These are phyloP conservation scores for Rhinocladiella mackenziei DNA, from an alignment of 2,329 filamentous ascomycete species.

Conservation along the genomic window DNA sequence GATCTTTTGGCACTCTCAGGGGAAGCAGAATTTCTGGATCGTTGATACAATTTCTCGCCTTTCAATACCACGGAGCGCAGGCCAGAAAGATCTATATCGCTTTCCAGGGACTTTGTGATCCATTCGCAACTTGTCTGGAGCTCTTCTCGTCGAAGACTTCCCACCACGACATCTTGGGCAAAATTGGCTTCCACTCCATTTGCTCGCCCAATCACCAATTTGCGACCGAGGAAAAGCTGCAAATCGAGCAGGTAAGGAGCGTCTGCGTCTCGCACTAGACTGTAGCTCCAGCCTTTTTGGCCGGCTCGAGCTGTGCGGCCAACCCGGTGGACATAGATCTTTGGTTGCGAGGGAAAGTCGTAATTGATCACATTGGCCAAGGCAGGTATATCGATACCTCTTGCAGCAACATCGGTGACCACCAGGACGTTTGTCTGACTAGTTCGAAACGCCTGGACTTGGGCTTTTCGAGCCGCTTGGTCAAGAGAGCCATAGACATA, in stretches of 20 bases:
- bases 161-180: conserved; percentile 78
- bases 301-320: conserved; percentile 94
- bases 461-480: conserved; percentile 84
- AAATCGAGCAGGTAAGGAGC: conserved; percentile 88
- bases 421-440: conserved; percentile 87
- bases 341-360: conserved; percentile 93
- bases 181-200: conserved; percentile 61
- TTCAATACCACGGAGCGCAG: conserved; percentile 74
- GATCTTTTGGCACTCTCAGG: conserved; percentile 83
- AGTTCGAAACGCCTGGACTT: conserved; percentile 82
- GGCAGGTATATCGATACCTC: conserved; percentile 96
- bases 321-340: conserved; percentile 94
- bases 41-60: conserved; percentile 88
- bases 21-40: conserved; percentile 85
- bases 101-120: conserved; percentile 71
- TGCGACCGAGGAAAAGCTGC: conserved; percentile 88
- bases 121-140: conserved; percentile 77
- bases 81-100: conserved; percentile 67
- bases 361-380: conserved; percentile 98
- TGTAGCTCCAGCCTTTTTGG: conserved; percentile 90
- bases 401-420: conserved; percentile 91
- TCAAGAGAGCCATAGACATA: conserved; percentile 94
- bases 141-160: conserved; percentile 66
- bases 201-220: conserved; percentile 69
- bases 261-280: conserved; percentile 80